Base-by-base conservation (phyloP, 768 basidiomycete species). In the Coprinopsis sp. region DNA sequence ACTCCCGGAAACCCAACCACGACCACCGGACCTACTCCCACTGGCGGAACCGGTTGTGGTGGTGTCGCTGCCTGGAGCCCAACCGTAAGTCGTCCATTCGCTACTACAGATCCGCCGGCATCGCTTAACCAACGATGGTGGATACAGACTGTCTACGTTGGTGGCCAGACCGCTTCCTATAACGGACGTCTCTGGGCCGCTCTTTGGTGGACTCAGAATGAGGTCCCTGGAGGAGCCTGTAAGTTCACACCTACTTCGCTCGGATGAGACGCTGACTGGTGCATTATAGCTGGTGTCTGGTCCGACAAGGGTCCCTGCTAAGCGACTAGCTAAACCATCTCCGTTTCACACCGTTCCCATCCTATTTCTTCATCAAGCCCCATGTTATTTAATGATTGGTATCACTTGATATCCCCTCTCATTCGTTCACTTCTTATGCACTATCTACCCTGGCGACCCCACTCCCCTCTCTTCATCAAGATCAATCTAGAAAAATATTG, bases 161-260 rank as follows among this genome's bases (percentile, higher is more conserved):
- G 74, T 18, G 78, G 79, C 5, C 57, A 68, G 24, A 41, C 54
- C 37, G 13, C 31, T 31, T 37, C 24, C 24, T 39, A 10, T 78
- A 75, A 59, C 43, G 71, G 72, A 3, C 69, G 79, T 50, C 64
- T 81, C 27, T 82, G 79, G 79, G 76, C 73, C 14, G 78, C 77
- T 14, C 66, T 74, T 58, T 82, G 81, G 79, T 82, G 80, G 81
- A 80, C 79, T 5, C 64, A 77, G 53, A 73, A 65, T 21, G 80
- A 84, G 49, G 72, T 64, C 34, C 81, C 79, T 12, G 78, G 78
- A 50, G 73, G 71, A 5, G 41, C 69, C 42, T 73, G 76, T 76
- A 51, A 46, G 72, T 61, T 23, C 11, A 37, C 24, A 27, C 37
- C 6, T 14, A 4, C 25, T n/a, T 25, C 10, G 46, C 19, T 30